A percentile compares a stretch with the other conserved stretches of the same genome.
Conservation (phyloP, 1,284 basidiomycete species). For the Apiotrichum brassicae region DNA sequence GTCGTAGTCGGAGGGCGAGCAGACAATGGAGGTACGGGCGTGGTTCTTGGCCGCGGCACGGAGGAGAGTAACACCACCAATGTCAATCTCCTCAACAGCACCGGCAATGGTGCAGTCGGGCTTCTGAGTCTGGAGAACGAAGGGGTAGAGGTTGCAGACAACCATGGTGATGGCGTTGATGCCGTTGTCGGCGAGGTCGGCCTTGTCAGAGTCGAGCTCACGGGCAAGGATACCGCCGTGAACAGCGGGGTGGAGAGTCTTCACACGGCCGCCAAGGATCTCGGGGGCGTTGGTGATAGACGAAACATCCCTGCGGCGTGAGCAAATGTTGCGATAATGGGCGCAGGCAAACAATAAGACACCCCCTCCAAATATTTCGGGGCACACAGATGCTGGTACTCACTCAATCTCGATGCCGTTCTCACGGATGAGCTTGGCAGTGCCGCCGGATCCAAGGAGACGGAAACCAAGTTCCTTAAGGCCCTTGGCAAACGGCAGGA, state of each 20-base stretch:
- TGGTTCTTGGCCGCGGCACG: slow-evolving; percentile 99
- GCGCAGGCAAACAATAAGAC: not conserved
- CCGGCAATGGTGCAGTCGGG: slow-evolving; percentile 84
- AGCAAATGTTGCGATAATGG: not conserved
- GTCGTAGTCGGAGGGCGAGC: slow-evolving; percentile 87
- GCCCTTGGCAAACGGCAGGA: slow-evolving; percentile 81
- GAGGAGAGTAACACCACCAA: slow-evolving; percentile 95
- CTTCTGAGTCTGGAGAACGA: slow-evolving; percentile 81
- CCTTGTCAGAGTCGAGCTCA: slow-evolving; percentile 74
- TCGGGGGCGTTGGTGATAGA: slow-evolving; percentile 99
- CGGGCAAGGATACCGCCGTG: slow-evolving; percentile 95
- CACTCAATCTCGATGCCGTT: slow-evolving; percentile 86
- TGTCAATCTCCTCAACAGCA: slow-evolving; percentile 97
- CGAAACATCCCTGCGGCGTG: slow-evolving; percentile 74
- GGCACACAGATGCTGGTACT: slow-evolving; percentile 38
- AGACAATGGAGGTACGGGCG: slow-evolving; percentile 83
- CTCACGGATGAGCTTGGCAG: slow-evolving; percentile 94
- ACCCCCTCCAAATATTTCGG: too few species aligned
- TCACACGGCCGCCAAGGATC: slow-evolving; percentile 97
- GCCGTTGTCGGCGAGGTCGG: slow-evolving; percentile 69
- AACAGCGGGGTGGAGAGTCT: slow-evolving; percentile 97
- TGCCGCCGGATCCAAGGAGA: slow-evolving; percentile 91
- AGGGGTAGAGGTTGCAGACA: slow-evolving; percentile 99
- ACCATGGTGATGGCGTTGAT: slow-evolving; percentile 90
- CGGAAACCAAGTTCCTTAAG: slow-evolving; percentile 75